Evolutionary conservation across 805 yeast genomes (phyloP), one percentile per base, ranked within the genome.

Genomic region (Starmerella potacharoeniae): DNA sequence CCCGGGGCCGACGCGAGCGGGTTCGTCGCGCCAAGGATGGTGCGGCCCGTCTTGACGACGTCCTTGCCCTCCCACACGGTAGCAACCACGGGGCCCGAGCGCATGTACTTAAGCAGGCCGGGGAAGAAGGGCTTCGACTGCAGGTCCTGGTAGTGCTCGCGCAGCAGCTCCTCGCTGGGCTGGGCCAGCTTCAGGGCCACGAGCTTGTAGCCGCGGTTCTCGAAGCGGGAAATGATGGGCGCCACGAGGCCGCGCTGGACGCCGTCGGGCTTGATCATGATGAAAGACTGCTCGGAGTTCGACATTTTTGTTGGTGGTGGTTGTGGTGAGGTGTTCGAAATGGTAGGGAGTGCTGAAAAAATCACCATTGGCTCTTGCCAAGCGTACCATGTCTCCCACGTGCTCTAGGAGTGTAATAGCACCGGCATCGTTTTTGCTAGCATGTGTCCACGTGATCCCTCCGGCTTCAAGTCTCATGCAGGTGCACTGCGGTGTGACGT

Each of bases 31-130:
- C 99, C 99, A 69, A 93, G 83, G 73, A 93, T 83, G 69, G 80
- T 83, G 79, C 99, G 86, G 74, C 98, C 98, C 75, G 87, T 95
- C 80, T 91, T 90, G 75, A 93, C 98, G 73, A 83, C 98, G 71
- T 93, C 97, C 80, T 90, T 93, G 77, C 99, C 99, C 78, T 93
- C 97, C 99, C 99, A 93, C 68, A 90, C 97, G 73, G 96, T 93
- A 68, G 98, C 98, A 69, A 91, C 82, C 67, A 93, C 85, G 72
- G 99, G 99, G 68, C 99, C 99, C 65, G 96, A 88, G 72, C 80
- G 78, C 99, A 93, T 95, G 87, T 90, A 90, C 64, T 88, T 79
- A 71, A 87, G 81, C 75, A 93, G 81, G 62, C 95, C 86, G 73
- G 97, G 96, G 91, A 90, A 93, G 81, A 93, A 93, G 69, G 97